Base-by-base conservation (phyloP, 495 filamentous ascomycete genomes). In the Penicilliopsis zonata region DNA sequence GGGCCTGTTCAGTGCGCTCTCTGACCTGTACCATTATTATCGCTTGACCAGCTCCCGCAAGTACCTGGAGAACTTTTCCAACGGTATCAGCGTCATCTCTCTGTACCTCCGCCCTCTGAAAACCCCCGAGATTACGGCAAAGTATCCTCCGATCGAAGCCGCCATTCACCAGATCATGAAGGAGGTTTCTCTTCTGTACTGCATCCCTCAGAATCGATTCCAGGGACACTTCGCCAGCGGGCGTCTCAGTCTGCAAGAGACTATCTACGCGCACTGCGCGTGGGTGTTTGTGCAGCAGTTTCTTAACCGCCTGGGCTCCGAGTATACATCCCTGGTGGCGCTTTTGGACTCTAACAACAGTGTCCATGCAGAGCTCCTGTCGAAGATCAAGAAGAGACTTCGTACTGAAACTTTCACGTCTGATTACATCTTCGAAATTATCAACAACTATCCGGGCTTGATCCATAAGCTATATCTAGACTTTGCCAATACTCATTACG, bases 111-210 rank as follows among this genome's bases (percentile, higher is more conserved):
- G 76, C 30, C 90, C 86, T 19, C 70, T 61, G 30, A 66, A 62
- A 44, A 66, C 57, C 13, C 38, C 61, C 23, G 67, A 48, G 47
- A 65, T 57, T 21, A 57, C 53, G 33, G 62, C 52, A 49, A 72
- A 68, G 24, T 73, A 70, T 44, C 82, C 82, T 4, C 78, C 80
- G 1, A 90, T 98, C 36, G 84, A 94, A 50, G 77, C 86, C 26
- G 87, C 87, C 6, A 94, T 98, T 42, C 86, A 95, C 64, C 92
- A 98, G 59, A 94, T 98, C 60, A 93, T 92, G 67, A 95, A 96
- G 69, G 90, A 98, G 55, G 76, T 92, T 28, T 95, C 87, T 8
- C 74, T 98, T 26, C 67, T 98, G 21, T 98, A 95, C 74, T 98
- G 90, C 63, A 80, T 98, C 43, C 90, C 90, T 4, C 90, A 94